These are phyloP conservation scores for Phaseolus coccineus DNA, from an alignment of 331 rosid species.

Conservation along the genomic window DNA sequence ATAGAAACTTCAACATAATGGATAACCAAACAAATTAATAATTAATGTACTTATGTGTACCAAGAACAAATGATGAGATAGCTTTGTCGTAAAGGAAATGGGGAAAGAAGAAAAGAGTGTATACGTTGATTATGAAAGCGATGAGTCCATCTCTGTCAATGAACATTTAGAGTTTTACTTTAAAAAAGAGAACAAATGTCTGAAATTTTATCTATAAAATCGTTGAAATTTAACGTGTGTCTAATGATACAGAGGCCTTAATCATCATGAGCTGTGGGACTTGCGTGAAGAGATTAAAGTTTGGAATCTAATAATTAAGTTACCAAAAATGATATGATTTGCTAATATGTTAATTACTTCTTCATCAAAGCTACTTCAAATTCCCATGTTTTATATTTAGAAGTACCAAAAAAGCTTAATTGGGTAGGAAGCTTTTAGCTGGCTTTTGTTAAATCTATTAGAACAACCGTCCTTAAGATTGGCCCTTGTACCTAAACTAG, in stretches of 20 bases:
- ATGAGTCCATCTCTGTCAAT: slow-evolving; percentile 15
- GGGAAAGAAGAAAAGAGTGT: slow-evolving; percentile 32
- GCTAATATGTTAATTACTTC: not conserved
- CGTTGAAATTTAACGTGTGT: not conserved
- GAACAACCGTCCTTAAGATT: slow-evolving; percentile 27
- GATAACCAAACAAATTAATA: slow-evolving; percentile 9
- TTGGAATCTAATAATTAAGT: slow-evolving; percentile 40
- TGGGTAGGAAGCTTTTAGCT: slow-evolving; percentile 20
- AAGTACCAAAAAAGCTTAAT: slow-evolving; percentile 4
- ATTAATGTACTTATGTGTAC: slow-evolving; percentile 18
- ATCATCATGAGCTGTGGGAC: slow-evolving; percentile 50
- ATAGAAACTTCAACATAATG: slow-evolving; percentile 28
- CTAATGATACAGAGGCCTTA: slow-evolving; percentile 16
- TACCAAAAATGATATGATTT: slow-evolving; percentile 10
- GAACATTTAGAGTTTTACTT: slow-evolving; percentile 20
- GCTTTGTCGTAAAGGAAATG: slow-evolving; percentile 45
- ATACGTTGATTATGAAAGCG: slow-evolving; percentile 17
- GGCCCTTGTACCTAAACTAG: slow-evolving; percentile 9
- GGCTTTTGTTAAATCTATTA: slow-evolving; percentile 37
- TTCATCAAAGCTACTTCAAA: slow-evolving; percentile 15
- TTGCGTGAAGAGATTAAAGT: slow-evolving; percentile 39
- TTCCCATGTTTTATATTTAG: not conserved
- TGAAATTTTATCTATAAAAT: not conserved
- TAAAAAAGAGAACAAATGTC: not conserved
- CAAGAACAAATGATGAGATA: slow-evolving; percentile 41